Evolutionary conservation across 2,329 filamentous ascomycete species (phyloP), one percentile per base, ranked within the genome.

Genomic region (Ophiostoma australiae): DNA sequence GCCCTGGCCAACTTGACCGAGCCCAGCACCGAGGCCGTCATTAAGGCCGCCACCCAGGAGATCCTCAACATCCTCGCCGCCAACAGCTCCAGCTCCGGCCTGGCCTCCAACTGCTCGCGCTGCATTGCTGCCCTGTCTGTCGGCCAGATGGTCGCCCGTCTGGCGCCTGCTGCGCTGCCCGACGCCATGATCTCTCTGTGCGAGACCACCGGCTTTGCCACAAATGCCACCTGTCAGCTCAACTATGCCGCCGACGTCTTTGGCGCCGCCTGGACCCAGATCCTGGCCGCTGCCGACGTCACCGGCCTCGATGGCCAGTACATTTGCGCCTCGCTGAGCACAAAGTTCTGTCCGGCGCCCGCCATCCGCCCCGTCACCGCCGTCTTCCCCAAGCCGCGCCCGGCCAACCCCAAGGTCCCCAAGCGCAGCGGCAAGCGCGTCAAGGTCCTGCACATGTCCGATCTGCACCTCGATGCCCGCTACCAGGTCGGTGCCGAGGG

Each of bases 391-490:
- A 87, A 86, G 75, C 82, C 84, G 2, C 87, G 84, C 74, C 86
- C 85, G 1, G 76, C 73, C 4, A 80, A 84, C 73, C 75, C 78
- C 4, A 80, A 75, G 7, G 77, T 77, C 2, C 85, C 84, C 0
- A 78, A 78, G 70, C 76, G 84, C 20, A 87, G 82, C 73, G 86
- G 86, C 4, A 79, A 85, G 73, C 79, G 82, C 6, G 83, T 87
- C 73, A 82, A 84, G 74, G 80, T 89, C 4, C 84, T 87, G 33
- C 87, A 89, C 75, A 85, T 85, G 76, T 87, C 84, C 15, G 87
- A 89, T 73, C 85, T 87, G 61, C 87, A 89, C 72, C 79, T 89
- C 1, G 86, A 89, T 73, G 82, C 82, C 6, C 79, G 82, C 13
- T 89, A 89, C 76, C 81, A 81, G 33, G 77, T 81, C 1, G 87